Conservation (phyloP, 768 basidiomycete genomes). For the Pleurotus ostreatus region DNA sequence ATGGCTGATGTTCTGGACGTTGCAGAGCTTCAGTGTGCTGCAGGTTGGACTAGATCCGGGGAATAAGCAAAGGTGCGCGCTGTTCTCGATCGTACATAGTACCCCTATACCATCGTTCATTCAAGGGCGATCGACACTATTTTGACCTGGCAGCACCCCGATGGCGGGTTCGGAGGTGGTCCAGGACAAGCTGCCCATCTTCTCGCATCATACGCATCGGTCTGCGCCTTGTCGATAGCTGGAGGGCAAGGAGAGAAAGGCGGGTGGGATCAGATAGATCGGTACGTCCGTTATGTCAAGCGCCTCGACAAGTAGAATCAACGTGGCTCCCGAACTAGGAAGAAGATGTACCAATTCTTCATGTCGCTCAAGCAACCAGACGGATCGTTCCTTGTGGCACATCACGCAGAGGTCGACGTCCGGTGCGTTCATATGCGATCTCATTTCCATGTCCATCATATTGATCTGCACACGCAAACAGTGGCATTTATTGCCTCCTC, state of each 20-base stretch:
- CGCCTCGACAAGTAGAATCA: not conserved
- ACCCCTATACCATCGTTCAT: not conserved
- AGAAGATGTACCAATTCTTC: slow-evolving; percentile 83
- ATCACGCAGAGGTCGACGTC: slow-evolving; percentile 90
- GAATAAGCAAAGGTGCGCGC: slow-evolving; percentile 64
- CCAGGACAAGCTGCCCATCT: slow-evolving; percentile 86
- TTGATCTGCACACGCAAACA: slow-evolving; percentile 20
- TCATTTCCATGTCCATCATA: too few species aligned
- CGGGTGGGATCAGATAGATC: slow-evolving; percentile 85
- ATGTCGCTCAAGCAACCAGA: slow-evolving; percentile 89
- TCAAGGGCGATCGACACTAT: slow-evolving; percentile 82
- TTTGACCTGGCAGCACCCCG: slow-evolving; percentile 75
- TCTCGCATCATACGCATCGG: slow-evolving; percentile 84
- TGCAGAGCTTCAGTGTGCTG: slow-evolving; percentile 78
- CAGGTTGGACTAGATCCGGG: slow-evolving; percentile 76
- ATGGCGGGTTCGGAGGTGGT: slow-evolving; percentile 91
- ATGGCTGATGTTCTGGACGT: slow-evolving; percentile 92
- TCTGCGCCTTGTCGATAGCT: slow-evolving; percentile 79
- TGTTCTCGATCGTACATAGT: slow-evolving; percentile 7
- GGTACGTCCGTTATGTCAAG: slow-evolving; percentile 38
- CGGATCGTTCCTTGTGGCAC: slow-evolving; percentile 88
- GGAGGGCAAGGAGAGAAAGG: slow-evolving; percentile 69
- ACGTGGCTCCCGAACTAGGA: slow-evolving; percentile 9
- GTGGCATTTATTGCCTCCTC: slow-evolving; percentile 93
- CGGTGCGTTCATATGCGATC: slow-evolving; percentile 45